Evolutionary conservation across 2,329 filamentous ascomycete species (phyloP).

Genomic region (Zarea fungicola): DNA sequence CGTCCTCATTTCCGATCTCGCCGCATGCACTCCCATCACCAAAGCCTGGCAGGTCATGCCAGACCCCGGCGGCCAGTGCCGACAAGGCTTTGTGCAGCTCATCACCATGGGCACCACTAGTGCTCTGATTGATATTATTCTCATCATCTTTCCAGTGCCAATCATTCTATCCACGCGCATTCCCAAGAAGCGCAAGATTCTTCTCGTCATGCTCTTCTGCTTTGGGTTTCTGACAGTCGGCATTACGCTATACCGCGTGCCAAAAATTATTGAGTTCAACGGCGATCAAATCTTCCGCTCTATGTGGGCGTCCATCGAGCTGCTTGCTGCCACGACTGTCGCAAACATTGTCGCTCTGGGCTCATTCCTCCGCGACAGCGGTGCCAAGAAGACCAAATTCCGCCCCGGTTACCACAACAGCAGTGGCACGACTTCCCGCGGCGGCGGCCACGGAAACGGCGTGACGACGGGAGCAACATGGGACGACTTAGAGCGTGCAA

Average conservation of each 20-base stretch:
- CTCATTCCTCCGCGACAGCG: slow-evolving; percentile 81
- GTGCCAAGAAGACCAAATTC: slow-evolving; percentile 80
- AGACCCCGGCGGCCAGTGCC: slow-evolving; percentile 75
- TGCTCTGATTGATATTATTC: slow-evolving; percentile 75
- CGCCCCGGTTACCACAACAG: slow-evolving; percentile 45
- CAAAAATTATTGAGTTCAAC: slow-evolving; percentile 60
- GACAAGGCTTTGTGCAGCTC: slow-evolving; percentile 77
- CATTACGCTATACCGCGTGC: slow-evolving; percentile 71
- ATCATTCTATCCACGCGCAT: slow-evolving; percentile 78
- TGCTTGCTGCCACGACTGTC: slow-evolving; percentile 76
- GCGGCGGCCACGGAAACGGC: slow-evolving; percentile 16
- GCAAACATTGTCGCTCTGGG: slow-evolving; percentile 84
- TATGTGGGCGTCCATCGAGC: slow-evolving; percentile 78
- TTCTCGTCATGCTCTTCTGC: slow-evolving; percentile 72
- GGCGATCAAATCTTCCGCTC: slow-evolving; percentile 80
- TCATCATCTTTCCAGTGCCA: slow-evolving; percentile 80
- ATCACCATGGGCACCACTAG: slow-evolving; percentile 80
- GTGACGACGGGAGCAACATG: slow-evolving; percentile 20
- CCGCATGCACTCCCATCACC: slow-evolving; percentile 69
- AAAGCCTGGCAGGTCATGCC: slow-evolving; percentile 73
- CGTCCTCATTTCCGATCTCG: slow-evolving; percentile 71
- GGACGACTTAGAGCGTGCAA: slow-evolving; percentile 22
- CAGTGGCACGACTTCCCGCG: slow-evolving; percentile 22
- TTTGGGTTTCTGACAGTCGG: slow-evolving; percentile 69
- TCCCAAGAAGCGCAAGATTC: slow-evolving; percentile 66